These are phyloP conservation scores for Russula earlei DNA, from an alignment of 768 basidiomycete species.

Conservation along the genomic window DNA sequence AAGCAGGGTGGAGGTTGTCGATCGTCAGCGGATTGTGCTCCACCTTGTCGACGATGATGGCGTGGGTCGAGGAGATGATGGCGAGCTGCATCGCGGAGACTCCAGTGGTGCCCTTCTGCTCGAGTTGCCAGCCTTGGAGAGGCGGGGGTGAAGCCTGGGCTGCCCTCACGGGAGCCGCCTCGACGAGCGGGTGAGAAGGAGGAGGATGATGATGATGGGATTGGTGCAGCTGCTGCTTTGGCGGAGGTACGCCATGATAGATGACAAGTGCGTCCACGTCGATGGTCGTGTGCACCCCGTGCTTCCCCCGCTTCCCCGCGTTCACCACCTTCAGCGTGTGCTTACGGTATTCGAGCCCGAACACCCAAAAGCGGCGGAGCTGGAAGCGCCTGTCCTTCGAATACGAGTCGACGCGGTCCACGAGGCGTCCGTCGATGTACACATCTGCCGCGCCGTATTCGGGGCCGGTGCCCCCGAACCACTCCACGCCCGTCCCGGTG, in stretches of 20 bases:
- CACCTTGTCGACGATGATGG: constrained; percentile 72
- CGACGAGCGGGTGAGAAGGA: constrained; percentile 18
- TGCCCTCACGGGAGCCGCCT: constrained; percentile 16
- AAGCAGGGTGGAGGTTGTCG: constrained; percentile 61
- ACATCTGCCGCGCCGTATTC: constrained; percentile 48
- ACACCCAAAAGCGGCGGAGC: constrained; percentile 59
- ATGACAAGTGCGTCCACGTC: constrained; percentile 65
- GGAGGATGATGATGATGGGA: constrained; percentile 1
- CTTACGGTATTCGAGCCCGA: constrained; percentile 38
- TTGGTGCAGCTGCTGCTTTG: no score
- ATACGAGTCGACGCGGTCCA: constrained; percentile 40
- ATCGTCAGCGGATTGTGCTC: constrained; percentile 75
- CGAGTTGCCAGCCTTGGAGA: constrained; percentile 41
- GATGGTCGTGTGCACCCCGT: constrained; percentile 29
- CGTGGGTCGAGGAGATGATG: constrained; percentile 60
- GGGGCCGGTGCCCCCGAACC: constrained; percentile 55
- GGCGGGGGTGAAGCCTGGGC: constrained; percentile 2
- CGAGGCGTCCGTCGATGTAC: constrained; percentile 45
- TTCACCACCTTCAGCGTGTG: constrained; percentile 62
- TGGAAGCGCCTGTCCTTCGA: constrained; percentile 32
- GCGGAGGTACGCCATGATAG: constrained; percentile 32
- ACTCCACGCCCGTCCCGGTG: constrained; percentile 67
- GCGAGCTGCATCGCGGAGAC: constrained; percentile 72
- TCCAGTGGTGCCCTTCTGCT: constrained; percentile 60
- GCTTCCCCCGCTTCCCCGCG: constrained; percentile 34